Evolutionary conservation across 2,329 filamentous ascomycete species (phyloP).

Genomic region (Hawksworthiomyces lignivorus): DNA sequence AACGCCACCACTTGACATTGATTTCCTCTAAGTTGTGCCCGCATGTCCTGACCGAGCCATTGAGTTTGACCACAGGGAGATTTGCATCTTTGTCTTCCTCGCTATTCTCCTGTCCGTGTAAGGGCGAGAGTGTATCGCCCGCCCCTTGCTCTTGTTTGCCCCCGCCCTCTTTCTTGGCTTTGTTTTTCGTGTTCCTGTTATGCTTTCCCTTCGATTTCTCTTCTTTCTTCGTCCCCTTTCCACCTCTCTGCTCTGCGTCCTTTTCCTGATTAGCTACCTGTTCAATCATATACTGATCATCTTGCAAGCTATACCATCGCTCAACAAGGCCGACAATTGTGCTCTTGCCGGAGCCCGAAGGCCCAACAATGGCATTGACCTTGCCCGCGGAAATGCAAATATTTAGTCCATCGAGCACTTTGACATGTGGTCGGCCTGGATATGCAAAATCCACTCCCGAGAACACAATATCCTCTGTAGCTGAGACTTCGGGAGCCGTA

Average conservation of each 20-base stretch:
- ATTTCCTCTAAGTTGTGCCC: slow-evolving; percentile 68
- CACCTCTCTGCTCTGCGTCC: slow-evolving; percentile 27
- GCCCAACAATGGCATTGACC: slow-evolving; percentile 65
- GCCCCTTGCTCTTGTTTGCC: not conserved
- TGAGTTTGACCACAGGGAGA: slow-evolving; percentile 37
- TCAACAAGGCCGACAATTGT: slow-evolving; percentile 66
- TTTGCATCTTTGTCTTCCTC: slow-evolving; percentile 22
- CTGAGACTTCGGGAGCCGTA: slow-evolving; percentile 40
- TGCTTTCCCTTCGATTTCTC: slow-evolving; percentile 13
- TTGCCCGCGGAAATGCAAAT: slow-evolving; percentile 55
- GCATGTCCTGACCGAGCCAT: slow-evolving; percentile 46
- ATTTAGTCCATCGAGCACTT: slow-evolving; percentile 53
- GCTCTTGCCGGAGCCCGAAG: slow-evolving; percentile 66
- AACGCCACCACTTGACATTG: slow-evolving; percentile 55
- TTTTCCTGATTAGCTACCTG: slow-evolving; percentile 41
- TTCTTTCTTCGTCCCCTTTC: slow-evolving; percentile 16
- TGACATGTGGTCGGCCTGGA: slow-evolving; percentile 56
- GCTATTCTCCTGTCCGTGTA: not conserved
- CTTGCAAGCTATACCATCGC: slow-evolving; percentile 42
- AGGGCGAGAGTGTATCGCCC: not conserved
- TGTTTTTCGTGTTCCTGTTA: slow-evolving; percentile 21
- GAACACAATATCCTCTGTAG: slow-evolving; percentile 50
- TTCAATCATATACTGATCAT: slow-evolving; percentile 43
- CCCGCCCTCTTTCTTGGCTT: not conserved
- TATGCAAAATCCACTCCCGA: slow-evolving; percentile 65